These are phyloP conservation scores for Chaetomium sp. DNA, from an alignment of 2,329 filamentous ascomycete species.

Conservation along the genomic window DNA sequence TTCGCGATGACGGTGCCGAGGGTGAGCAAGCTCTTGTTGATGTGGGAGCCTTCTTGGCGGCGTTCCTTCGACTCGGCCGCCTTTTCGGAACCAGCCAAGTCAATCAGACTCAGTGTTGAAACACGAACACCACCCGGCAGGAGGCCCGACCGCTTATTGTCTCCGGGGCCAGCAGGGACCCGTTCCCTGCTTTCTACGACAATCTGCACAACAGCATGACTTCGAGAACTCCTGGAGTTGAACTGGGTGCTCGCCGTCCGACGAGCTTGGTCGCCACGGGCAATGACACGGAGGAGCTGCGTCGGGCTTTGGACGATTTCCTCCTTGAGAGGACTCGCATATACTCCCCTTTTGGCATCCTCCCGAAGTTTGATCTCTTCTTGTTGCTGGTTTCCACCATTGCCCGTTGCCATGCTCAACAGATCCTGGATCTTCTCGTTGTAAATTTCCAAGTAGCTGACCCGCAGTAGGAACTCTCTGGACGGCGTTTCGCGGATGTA, in stretches of 20 bases:
- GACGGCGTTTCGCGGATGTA: constrained; percentile 97
- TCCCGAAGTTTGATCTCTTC: constrained; percentile 98
- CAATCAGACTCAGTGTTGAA: constrained; percentile 91
- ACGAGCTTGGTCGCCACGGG: constrained; percentile 86
- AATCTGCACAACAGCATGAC: constrained; percentile 97
- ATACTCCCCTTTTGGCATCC: constrained; percentile 94
- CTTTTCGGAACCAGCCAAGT: constrained; percentile 93
- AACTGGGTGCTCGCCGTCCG: constrained; percentile 94
- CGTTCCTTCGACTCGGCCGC: constrained; percentile 95
- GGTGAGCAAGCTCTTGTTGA: constrained; percentile 96
- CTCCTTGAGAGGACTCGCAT: constrained; percentile 93
- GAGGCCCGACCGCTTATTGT: constrained; percentile 69
- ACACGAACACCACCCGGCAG: constrained; percentile 89
- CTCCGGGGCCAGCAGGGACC: constrained; percentile 58
- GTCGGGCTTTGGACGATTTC: constrained; percentile 98
- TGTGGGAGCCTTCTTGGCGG: constrained; percentile 91
- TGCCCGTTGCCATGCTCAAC: constrained; percentile 70
- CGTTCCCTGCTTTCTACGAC: constrained; percentile 96
- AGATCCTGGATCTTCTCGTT: constrained; percentile 97
- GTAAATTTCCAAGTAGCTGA: constrained; percentile 98
- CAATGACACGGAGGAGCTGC: constrained; percentile 90
- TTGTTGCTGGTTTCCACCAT: constrained; percentile 58
- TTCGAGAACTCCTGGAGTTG: constrained; percentile 93
- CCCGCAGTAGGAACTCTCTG: constrained; percentile 88
- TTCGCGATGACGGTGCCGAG: constrained; percentile 92